Conservation (phyloP, 2,329 filamentous ascomycete genomes). For the Trichoderma koningiopsis region DNA sequence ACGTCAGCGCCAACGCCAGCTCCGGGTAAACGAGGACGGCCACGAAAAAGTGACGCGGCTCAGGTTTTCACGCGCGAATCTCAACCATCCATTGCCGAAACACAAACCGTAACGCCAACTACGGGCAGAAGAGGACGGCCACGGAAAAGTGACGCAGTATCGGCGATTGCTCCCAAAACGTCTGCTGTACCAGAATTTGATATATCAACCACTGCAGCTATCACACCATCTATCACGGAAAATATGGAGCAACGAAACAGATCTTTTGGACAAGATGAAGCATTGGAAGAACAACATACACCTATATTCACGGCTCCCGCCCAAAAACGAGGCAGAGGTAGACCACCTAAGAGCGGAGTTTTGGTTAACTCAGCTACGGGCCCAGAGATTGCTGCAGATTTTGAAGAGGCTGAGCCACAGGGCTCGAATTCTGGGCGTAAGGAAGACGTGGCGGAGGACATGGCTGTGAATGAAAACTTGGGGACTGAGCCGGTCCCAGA, state of each 20-base stretch:
- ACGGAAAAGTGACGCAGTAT: background rate
- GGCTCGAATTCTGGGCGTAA: background rate
- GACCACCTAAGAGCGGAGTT: slow-evolving; percentile 16
- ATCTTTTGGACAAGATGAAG: background rate
- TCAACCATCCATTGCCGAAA: background rate
- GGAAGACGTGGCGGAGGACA: background rate
- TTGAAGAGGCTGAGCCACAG: background rate
- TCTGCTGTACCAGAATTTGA: background rate
- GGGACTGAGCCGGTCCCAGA: background rate
- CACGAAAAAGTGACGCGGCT: background rate
- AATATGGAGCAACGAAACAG: background rate
- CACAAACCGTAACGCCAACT: background rate
- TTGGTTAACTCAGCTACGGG: background rate
- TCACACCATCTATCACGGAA: background rate
- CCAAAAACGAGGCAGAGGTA: slow-evolving; percentile 15
- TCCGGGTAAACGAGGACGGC: background rate
- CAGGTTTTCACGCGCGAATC: background rate
- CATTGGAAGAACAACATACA: background rate
- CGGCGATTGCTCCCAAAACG: background rate
- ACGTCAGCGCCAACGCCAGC: background rate
- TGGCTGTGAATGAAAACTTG: background rate
- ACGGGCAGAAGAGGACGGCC: slow-evolving; percentile 2
- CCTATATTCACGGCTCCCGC: background rate
- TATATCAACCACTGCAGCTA: no score
- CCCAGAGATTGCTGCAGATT: background rate